Base-by-base conservation (phyloP, 2,329 filamentous ascomycete species). In the Fusarium scirpi region DNA sequence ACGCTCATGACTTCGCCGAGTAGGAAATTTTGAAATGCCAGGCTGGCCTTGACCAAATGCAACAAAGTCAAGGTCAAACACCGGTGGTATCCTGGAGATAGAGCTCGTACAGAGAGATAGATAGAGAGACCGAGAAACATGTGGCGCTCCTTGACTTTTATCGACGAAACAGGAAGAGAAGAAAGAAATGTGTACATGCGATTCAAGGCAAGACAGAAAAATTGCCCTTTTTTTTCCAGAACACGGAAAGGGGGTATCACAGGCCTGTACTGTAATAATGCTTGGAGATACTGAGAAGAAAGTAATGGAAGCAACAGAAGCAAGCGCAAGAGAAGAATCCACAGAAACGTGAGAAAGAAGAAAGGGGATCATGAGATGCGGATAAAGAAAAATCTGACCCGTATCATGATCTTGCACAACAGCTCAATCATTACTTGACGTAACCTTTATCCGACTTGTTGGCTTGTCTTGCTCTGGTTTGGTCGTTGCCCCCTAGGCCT, bases 401-500 rank as follows among this genome's bases (percentile, higher is more conserved):
- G 49, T 57, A 61, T 65, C 58, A 62, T 68, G 70, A 60, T 74
- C 62, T 70, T 65, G 64, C 67, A 70, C 65, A 63, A 64, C 52
- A 54, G 58, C 59, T 67, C 54, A 49, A 56, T 71, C 58, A 72
- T 68, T 65, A 60, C 60, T 49, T 67, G 58, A 54, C 65, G 67
- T 69, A 71, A 68, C 69, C 66, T 67, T 58, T 67, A 51, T 61
- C 62, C 48, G 63, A 65, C 44, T 69, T 73, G 69, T 67, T 64
- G 65, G 47, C 58, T 65, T 63, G 65, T 59, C 65, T 72, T 69
- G 71, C 48, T 69, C 66, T 64, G 67, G 54, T 71, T 58, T 69
- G 71, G 65, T 58, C 65, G 64, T 58, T 69, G 67, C 69, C 61
- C 65, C 68, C 78, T 85, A 90, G 70, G 87, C 86, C 80, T 90